A percentile compares a stretch with the other conserved stretches of the same genome.
These are phyloP conservation scores for Cutaneotrichosporon cavernicola DNA, from an alignment of 1,284 basidiomycete genomes.

Conservation along the genomic window DNA sequence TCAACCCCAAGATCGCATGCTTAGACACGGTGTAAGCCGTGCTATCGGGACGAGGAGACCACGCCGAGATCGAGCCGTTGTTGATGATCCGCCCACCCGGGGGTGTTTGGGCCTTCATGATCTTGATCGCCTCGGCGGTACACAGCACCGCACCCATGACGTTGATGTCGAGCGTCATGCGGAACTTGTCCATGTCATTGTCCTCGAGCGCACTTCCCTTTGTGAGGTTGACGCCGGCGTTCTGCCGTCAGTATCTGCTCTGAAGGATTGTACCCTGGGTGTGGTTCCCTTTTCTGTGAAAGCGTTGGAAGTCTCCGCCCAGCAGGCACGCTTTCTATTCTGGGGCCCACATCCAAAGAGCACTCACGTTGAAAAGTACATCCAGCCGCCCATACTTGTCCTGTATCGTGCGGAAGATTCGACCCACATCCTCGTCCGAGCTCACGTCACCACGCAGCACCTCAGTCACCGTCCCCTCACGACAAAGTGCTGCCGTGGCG, in stretches of 20 bases:
- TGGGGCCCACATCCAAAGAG: background rate
- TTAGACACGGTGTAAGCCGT: constrained; percentile 72
- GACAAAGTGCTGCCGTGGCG: constrained; percentile 56
- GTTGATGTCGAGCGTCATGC: constrained; percentile 67
- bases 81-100: constrained; percentile 79
- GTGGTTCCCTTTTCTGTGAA: too few relatives aligned
- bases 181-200: constrained; percentile 63
- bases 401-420: constrained; percentile 62
- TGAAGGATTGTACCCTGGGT: too few relatives aligned
- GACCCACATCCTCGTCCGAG: constrained; percentile 38
- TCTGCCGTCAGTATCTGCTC: constrained; percentile 34
- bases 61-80: constrained; percentile 74
- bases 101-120: constrained; percentile 71
- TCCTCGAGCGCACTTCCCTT: constrained; percentile 61
- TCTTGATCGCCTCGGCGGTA: constrained; percentile 68
- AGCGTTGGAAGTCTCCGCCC: too few relatives aligned
- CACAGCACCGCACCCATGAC: constrained; percentile 71
- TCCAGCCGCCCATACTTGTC: constrained; percentile 68
- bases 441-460: constrained; percentile 62
- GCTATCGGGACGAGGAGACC: constrained; percentile 64
- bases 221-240: constrained; percentile 60
- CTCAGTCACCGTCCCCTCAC: constrained; percentile 52
- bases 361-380: constrained; percentile 70
- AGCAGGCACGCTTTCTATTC: too few relatives aligned
- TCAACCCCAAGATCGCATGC: constrained; percentile 72